Evolutionary conservation across 2,329 filamentous ascomycete species (phyloP).

Genomic region (Beauveria rudraprayagi): DNA sequence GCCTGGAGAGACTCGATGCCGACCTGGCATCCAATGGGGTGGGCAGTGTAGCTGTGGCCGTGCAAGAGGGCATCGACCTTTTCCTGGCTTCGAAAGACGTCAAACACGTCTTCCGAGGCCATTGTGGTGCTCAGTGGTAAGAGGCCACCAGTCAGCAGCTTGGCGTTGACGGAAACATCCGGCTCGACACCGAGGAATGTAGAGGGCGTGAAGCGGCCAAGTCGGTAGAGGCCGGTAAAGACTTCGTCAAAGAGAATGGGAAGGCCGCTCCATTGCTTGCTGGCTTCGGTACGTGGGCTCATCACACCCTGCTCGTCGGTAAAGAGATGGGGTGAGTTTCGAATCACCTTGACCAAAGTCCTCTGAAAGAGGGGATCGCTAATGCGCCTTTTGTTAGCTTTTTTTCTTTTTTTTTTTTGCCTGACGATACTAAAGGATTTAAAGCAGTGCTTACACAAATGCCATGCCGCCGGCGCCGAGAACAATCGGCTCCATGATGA

Average conservation of each 20-base stretch:
- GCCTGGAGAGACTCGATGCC: conserved; percentile 57
- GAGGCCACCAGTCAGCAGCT: conserved; percentile 73
- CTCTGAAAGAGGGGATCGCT: conserved; percentile 77
- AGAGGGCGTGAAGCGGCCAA: conserved; percentile 63
- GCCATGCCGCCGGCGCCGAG: conserved; percentile 80
- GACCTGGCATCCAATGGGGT: conserved; percentile 72
- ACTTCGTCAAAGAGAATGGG: conserved; percentile 81
- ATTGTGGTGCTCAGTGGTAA: conserved; percentile 70
- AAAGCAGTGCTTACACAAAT: conserved; percentile 50
- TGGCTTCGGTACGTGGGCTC: conserved; percentile 12
- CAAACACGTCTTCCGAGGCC: conserved; percentile 65
- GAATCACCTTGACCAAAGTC: conserved; percentile 59
- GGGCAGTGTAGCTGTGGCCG: conserved; percentile 81
- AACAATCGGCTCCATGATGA: conserved; percentile 74
- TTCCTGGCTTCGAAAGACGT: conserved; percentile 60
- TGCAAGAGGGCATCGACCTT: conserved; percentile 76
- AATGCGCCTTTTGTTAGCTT: conserved; percentile 11
- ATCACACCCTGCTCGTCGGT: conserved; percentile 17
- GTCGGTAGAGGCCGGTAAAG: conserved; percentile 76
- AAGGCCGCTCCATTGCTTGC: conserved; percentile 57
- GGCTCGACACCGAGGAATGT: conserved; percentile 61
- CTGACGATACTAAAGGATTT: not conserved
- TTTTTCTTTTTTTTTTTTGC: not conserved
- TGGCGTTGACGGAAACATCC: conserved; percentile 75
- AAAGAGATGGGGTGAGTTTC: conserved; percentile 50